phyloP scores from a whole-genome alignment of 768 basidiomycete genomes.

The Boletus rubropictus region DNA sequence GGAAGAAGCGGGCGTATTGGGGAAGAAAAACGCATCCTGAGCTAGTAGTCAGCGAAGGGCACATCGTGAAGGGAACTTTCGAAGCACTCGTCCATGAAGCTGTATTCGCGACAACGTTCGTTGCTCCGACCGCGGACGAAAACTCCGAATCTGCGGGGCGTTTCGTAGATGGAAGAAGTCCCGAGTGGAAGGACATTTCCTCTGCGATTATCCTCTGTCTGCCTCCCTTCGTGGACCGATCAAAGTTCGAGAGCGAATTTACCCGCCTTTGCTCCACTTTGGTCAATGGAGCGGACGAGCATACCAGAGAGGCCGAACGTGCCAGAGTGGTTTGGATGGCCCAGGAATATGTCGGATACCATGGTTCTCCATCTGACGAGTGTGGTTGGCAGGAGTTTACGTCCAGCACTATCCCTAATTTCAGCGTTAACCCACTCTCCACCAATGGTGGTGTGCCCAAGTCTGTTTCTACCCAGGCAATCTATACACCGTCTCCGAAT shows the following conservation, averaged over 20 bases:
- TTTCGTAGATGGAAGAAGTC: constrained; percentile 18
- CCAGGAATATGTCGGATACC: constrained; percentile 55
- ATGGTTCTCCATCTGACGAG: constrained; percentile 48
- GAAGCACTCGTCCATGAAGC: constrained; percentile 80
- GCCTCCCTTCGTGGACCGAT: constrained; percentile 49
- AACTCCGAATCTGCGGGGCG: constrained; percentile 15
- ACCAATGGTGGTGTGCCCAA: constrained; percentile 32
- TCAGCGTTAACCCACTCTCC: constrained; percentile 22
- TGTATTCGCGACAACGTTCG: constrained; percentile 71
- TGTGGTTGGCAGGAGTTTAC: constrained; percentile 56
- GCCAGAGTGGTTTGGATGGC: constrained; percentile 59
- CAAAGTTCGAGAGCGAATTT: constrained; percentile 66
- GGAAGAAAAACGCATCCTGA: constrained; percentile 72
- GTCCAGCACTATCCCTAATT: constrained; percentile 44
- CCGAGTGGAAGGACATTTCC: constrained; percentile 59
- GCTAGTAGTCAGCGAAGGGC: constrained; percentile 38
- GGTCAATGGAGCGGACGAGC: constrained; percentile 48
- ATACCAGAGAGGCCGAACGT: constrained; percentile 33
- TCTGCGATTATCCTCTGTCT: constrained; percentile 55
- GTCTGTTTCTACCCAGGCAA: constrained; percentile 48
- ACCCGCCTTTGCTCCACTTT: constrained; percentile 60
- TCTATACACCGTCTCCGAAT: constrained; percentile 47
- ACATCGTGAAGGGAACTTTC: constrained; percentile 59
- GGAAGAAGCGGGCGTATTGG: constrained; percentile 71
- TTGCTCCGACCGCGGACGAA: constrained; percentile 17